phyloP scores from a whole-genome alignment of 75 land plant genomes.

The Ceratopteris richardii region DNA sequence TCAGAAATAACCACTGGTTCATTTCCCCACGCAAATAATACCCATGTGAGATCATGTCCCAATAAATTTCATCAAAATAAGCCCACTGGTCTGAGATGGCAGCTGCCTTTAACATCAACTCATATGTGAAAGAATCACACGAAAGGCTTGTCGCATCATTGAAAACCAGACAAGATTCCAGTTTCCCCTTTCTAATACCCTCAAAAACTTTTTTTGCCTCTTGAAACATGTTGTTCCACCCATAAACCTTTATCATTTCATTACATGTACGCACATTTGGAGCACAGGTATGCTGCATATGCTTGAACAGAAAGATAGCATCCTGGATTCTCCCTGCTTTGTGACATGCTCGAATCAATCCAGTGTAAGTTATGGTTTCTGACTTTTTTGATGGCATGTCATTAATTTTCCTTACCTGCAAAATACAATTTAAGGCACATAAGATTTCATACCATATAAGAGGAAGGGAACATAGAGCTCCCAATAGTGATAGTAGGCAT shows the following conservation, averaged over 20 bases:
- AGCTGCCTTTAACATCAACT: constrained; percentile 68
- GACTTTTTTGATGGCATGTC: constrained; percentile 70
- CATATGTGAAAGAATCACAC: constrained; percentile 67
- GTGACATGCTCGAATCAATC: constrained; percentile 68
- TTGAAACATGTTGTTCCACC: constrained; percentile 51
- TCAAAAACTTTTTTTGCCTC: constrained; percentile 59
- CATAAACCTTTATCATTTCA: constrained; percentile 66
- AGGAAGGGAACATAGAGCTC: no score
- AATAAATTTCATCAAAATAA: constrained; percentile 47
- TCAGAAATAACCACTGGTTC: constrained; percentile 43
- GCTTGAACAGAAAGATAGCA: constrained; percentile 40
- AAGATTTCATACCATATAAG: no score
- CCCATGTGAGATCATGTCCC: constrained; percentile 49
- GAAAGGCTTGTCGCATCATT: constrained; percentile 21
- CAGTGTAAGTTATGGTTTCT: constrained; percentile 74
- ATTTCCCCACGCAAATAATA: constrained; percentile 43
- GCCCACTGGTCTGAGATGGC: constrained; percentile 45
- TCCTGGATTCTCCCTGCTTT: constrained; percentile 46
- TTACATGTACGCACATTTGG: constrained; percentile 77
- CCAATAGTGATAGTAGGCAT: no score
- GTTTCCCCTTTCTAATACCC: constrained; percentile 37
- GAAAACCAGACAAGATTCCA: constrained; percentile 6
- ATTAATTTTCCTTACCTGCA: constrained; percentile 67
- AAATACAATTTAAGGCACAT: background rate
- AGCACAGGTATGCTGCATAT: constrained; percentile 64